A percentile compares a stretch with the other conserved stretches of the same genome.
Conservation (phyloP, 1,284 basidiomycete species). For the Cerioporus squamosus region DNA sequence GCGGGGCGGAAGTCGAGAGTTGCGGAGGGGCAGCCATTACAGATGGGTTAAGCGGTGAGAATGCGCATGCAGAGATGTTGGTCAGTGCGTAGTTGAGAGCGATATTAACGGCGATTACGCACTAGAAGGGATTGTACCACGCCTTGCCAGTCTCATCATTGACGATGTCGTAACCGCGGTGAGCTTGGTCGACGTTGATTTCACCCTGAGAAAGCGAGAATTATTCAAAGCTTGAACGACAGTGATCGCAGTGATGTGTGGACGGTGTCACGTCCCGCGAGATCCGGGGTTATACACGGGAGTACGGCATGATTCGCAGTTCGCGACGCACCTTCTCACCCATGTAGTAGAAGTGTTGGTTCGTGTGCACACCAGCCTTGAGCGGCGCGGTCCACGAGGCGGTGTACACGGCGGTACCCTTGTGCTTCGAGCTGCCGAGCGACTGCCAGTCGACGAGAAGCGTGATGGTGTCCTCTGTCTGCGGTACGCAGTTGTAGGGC, state of each 20-base stretch:
- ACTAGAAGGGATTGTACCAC: slow-evolving; percentile 93
- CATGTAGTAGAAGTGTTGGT: slow-evolving; percentile 96
- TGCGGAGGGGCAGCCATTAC: neutral
- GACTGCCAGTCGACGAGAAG: slow-evolving; percentile 93
- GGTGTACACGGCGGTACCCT: slow-evolving; percentile 87
- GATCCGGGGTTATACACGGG: neutral
- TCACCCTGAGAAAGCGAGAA: slow-evolving; percentile 62
- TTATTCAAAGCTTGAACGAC: neutral
- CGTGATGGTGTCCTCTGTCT: slow-evolving; percentile 94
- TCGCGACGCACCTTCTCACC: slow-evolving; percentile 70
- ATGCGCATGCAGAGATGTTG: too few relatives aligned
- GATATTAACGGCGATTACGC: slow-evolving; percentile 36
- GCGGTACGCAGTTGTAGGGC: slow-evolving; percentile 82
- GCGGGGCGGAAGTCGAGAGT: neutral
- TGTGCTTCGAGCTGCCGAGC: slow-evolving; percentile 67
- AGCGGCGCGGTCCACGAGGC: slow-evolving; percentile 88
- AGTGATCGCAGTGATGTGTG: neutral
- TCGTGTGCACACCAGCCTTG: slow-evolving; percentile 80
- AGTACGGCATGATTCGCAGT: too few relatives aligned
- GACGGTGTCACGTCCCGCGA: neutral
- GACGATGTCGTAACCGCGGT: slow-evolving; percentile 89
- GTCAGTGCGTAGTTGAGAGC: neutral
- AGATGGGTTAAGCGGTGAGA: slow-evolving; percentile 2
- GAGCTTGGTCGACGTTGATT: slow-evolving; percentile 90
- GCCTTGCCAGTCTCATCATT: slow-evolving; percentile 83